Evolutionary conservation across 371 early-diverging fungal genomes (phyloP).

Genomic region (Umbelopsis sp.): DNA sequence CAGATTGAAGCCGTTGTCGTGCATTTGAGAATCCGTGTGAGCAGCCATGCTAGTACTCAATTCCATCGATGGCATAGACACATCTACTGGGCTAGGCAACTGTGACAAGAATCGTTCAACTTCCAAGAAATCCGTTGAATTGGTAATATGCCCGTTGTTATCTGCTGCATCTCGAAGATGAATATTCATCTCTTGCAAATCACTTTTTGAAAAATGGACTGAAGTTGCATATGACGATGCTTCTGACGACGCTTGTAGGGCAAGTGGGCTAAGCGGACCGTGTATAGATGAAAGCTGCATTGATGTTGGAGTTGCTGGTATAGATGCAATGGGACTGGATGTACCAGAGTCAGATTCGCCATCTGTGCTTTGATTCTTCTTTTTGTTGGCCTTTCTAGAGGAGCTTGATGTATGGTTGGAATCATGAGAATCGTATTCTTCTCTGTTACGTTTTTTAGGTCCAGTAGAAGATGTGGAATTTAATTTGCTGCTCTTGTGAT

Average conservation of each 20-base stretch:
- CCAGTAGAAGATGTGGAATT: neutral
- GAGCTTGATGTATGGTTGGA: slow-evolving; percentile 9
- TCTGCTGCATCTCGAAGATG: neutral
- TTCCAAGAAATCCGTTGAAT: neutral
- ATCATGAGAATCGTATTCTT: slow-evolving; percentile 33
- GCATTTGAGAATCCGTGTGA: neutral
- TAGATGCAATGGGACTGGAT: slow-evolving; percentile 48
- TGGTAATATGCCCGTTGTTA: neutral
- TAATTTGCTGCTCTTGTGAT: slow-evolving; percentile 75
- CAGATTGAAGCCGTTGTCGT: neutral
- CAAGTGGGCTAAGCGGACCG: slow-evolving; percentile 3
- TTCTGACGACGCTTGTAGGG: neutral
- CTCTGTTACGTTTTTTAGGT: slow-evolving; percentile 14
- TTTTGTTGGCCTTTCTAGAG: slow-evolving; percentile 12
- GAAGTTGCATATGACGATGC: neutral
- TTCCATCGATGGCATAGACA: neutral
- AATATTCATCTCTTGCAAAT: neutral
- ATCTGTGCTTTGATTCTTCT: slow-evolving; percentile 16
- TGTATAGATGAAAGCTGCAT: slow-evolving; percentile 8
- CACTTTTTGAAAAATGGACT: neutral
- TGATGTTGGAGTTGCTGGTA: slow-evolving; percentile 53
- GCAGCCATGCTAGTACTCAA: neutral
- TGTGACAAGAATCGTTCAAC: slow-evolving; percentile 12
- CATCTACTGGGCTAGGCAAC: slow-evolving; percentile 4
- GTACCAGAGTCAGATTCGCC: slow-evolving; percentile 50